Evolutionary conservation across 2,329 filamentous ascomycete genomes (phyloP).

Genomic region (Parafenestella ontariensis): DNA sequence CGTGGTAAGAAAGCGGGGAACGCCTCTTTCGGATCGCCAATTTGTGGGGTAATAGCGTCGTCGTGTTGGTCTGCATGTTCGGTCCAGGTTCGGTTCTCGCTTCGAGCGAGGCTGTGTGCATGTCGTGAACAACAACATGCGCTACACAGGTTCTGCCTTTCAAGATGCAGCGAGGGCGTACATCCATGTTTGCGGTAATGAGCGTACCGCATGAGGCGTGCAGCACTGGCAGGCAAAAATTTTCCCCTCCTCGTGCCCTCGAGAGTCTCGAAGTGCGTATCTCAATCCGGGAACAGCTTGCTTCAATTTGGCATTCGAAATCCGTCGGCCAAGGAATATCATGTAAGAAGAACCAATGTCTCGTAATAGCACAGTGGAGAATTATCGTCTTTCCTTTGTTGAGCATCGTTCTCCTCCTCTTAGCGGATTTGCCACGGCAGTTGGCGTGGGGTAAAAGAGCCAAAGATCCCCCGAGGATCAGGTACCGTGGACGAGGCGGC

Average conservation of each 20-base stretch:
- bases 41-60: conserved; percentile 48
- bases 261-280: conserved; percentile 5
- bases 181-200: conserved; percentile 7
- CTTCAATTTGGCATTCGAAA: background rate
- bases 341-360: background rate
- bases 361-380: conserved; percentile 4
- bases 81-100: conserved; percentile 29
- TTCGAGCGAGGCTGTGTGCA: conserved; percentile 36
- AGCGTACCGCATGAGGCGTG: conserved; percentile 21
- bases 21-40: conserved; percentile 39
- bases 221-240: conserved; percentile 26
- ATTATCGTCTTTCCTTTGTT: conserved; percentile 7
- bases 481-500: conserved; percentile 37
- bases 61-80: conserved; percentile 29
- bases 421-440: conserved; percentile 21
- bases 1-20: conserved; percentile 47
- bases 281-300: background rate
- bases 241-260: conserved; percentile 28
- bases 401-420: conserved; percentile 11
- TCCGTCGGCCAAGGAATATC: background rate
- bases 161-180: conserved; percentile 14
- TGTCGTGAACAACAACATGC: conserved; percentile 15
- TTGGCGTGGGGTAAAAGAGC: conserved; percentile 37
- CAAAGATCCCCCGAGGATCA: conserved; percentile 35
- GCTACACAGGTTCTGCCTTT: conserved; percentile 18